Evolutionary conservation across 345 rosid genomes (phyloP), one percentile per base, ranked within the genome.

Genomic region (Ailanthus altissimus): DNA sequence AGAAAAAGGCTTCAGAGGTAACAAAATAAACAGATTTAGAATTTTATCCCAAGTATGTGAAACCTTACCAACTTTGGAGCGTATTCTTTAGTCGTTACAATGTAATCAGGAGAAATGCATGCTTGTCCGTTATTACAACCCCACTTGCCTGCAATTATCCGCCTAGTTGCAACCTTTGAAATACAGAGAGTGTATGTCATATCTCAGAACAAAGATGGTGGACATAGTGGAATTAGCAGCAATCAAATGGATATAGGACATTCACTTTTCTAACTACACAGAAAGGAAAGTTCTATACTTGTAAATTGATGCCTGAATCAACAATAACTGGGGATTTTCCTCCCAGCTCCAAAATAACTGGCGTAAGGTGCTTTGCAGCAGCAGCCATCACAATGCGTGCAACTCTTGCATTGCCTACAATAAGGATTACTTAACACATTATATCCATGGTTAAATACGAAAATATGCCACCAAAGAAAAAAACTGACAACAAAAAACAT

Each of bases 281-380:
- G 11, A 75, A 72, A 46, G 18, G 25, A 43, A 54, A 71, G 59
- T 36, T 10, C 15, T 67, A 64, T 85, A 96, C 98, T 80, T 92
- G 80, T 73, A 94, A 81, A 81, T 96, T 78, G 74, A 90, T 80
- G 73, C 77, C 86, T 2, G 94, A 87, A 87, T 92, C 99, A 72
- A 96, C 83, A 43, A 96, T 87, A 66, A 85, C 97, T 14, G 99
- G 98, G 79, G 83, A 86, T 81, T 96, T 96, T 78, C 99, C 98
- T 81, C 99, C 99, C 58, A 96, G 97, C 88, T 96, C 99, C 81
- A 96, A 80, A 47, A 88, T 63, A 74, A 96, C 98, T 0, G 99
- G 99, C 56, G 99, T 96, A 26, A 96, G 93, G 86, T 93, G 92
- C 87, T 90, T 96, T 13, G 98, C 97, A 70, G 99, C 99, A 76